phyloP scores from a whole-genome alignment of 768 basidiomycete genomes.

The Termitomyces sp. region DNA sequence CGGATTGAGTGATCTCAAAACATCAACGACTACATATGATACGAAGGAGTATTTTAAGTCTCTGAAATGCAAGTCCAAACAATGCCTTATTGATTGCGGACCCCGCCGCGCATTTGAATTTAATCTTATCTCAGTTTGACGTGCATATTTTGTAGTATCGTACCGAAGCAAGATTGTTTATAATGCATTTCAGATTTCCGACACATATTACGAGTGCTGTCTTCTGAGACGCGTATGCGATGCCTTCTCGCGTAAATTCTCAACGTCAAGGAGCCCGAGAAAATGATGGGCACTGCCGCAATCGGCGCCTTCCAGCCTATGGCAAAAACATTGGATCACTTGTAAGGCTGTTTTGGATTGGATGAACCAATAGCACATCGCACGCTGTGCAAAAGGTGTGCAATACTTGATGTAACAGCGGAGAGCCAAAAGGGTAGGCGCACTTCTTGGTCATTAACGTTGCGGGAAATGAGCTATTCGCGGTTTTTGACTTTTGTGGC shows the following conservation, averaged over 20 bases:
- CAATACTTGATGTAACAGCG: slow-evolving; percentile 3
- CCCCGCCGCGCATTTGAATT: too few species aligned
- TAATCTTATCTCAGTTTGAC: not conserved
- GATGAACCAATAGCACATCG: slow-evolving; percentile 16
- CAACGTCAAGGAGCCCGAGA: not conserved
- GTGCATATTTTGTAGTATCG: not conserved
- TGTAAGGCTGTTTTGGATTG: not conserved
- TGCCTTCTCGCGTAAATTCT: not conserved
- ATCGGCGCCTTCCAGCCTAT: not conserved
- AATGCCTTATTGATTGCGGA: too few species aligned
- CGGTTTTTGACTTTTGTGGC: slow-evolving; percentile 3
- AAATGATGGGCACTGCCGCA: not conserved
- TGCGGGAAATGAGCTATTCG: slow-evolving; percentile 26
- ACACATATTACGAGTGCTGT: not conserved
- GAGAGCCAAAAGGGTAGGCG: slow-evolving; percentile 1
- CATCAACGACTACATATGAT: too few species aligned
- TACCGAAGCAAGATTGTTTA: not conserved
- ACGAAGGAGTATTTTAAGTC: too few species aligned
- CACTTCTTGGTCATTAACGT: slow-evolving; percentile 5
- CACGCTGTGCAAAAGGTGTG: slow-evolving; percentile 12
- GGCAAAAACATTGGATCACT: not conserved
- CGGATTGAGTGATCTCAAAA: too few species aligned
- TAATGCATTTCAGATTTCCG: not conserved
- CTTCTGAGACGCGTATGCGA: not conserved
- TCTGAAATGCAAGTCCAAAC: too few species aligned